These are phyloP conservation scores for Ceratocystis albifundus DNA, from an alignment of 2,329 filamentous ascomycete genomes.

Conservation along the genomic window DNA sequence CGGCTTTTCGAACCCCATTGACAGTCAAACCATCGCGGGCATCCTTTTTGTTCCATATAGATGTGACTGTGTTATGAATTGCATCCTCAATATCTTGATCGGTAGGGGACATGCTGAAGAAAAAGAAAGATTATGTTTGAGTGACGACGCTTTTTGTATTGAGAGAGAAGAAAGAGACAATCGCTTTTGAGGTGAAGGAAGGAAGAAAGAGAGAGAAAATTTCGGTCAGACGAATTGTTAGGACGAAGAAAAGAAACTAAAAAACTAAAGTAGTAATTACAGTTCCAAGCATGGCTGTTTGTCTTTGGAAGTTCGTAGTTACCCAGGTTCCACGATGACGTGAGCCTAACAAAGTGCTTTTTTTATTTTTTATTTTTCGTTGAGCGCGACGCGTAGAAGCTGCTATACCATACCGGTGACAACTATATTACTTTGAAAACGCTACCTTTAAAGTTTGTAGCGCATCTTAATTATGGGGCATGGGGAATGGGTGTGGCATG, in stretches of 20 bases:
- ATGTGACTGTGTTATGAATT: slow-evolving; percentile 38
- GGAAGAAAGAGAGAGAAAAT: neutral
- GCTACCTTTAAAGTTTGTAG: neutral
- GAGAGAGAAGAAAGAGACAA: slow-evolving; percentile 1
- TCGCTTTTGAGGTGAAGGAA: neutral
- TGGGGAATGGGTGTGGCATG: neutral
- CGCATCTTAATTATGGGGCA: neutral
- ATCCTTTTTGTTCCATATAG: slow-evolving; percentile 34
- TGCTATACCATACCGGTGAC: neutral
- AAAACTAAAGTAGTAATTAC: neutral
- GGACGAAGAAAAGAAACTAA: neutral
- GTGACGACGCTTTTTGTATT: neutral
- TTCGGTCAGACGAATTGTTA: neutral
- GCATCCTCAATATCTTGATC: slow-evolving; percentile 35
- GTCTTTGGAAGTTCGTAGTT: neutral
- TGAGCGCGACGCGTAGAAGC: slow-evolving; percentile 4
- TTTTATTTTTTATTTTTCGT: neutral
- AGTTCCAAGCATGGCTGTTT: no score
- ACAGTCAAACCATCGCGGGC: slow-evolving; percentile 41
- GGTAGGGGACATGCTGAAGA: slow-evolving; percentile 34
- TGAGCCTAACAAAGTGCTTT: neutral
- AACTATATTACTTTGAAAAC: neutral
- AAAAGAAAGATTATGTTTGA: neutral
- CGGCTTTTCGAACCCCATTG: slow-evolving; percentile 44
- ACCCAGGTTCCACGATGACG: neutral